Conservation (phyloP, 2,329 filamentous ascomycete species). For the Talaromyces piceae region DNA sequence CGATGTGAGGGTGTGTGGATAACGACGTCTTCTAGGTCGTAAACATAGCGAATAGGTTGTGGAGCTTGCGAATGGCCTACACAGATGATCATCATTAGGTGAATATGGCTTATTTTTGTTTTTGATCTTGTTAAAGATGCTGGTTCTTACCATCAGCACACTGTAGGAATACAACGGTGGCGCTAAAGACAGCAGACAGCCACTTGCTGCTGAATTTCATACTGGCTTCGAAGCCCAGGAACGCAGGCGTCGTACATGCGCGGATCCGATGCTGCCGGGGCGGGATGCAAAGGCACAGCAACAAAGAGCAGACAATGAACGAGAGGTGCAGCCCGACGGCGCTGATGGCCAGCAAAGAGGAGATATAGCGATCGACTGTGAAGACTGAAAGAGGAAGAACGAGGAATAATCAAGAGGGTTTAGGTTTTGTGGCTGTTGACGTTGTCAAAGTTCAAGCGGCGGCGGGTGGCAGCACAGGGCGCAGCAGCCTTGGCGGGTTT, state of each 20-base stretch:
- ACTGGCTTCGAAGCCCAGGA: background rate
- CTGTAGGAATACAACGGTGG: constrained; percentile 5
- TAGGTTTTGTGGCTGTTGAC: background rate
- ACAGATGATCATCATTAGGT: background rate
- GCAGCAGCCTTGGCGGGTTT: constrained; percentile 9
- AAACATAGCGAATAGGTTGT: constrained; percentile 68
- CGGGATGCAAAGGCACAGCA: background rate
- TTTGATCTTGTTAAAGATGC: background rate
- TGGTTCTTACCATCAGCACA: constrained; percentile 3
- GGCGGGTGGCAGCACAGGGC: constrained; percentile 2
- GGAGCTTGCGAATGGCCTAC: constrained; percentile 64
- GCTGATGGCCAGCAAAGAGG: background rate
- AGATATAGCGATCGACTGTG: background rate
- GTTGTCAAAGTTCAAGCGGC: background rate
- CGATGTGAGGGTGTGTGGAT: constrained; percentile 73
- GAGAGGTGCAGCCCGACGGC: background rate
- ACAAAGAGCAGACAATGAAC: background rate
- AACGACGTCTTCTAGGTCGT: constrained; percentile 63
- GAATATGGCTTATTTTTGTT: background rate
- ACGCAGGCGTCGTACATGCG: background rate
- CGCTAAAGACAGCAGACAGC: constrained; percentile 6
- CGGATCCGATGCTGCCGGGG: background rate
- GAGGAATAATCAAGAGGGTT: background rate
- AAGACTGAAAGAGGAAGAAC: background rate
- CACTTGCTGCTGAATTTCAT: constrained; percentile 6